Conservation (phyloP, 78 protist species). For the Dictyostelium brefeldianum region DNA sequence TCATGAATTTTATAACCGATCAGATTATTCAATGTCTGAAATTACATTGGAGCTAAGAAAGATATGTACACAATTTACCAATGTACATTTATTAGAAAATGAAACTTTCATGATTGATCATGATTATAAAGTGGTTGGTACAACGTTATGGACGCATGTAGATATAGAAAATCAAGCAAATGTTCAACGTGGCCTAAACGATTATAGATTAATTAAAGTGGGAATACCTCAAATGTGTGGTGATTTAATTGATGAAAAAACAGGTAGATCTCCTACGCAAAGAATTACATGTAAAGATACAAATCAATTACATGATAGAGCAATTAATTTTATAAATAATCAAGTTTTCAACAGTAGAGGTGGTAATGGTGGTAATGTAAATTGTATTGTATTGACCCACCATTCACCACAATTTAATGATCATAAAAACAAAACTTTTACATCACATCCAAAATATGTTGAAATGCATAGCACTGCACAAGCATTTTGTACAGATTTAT, state of each 20-base stretch:
- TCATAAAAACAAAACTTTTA: background rate
- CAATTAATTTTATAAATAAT: background rate
- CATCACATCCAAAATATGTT: constrained; percentile 26
- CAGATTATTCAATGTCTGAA: background rate
- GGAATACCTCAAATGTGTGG: constrained; percentile 1
- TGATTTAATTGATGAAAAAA: background rate
- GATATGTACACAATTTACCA: background rate
- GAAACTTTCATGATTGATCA: background rate
- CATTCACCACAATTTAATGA: constrained; percentile 47
- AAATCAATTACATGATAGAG: background rate
- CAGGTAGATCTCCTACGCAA: background rate
- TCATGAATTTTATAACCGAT: background rate
- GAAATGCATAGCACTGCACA: background rate
- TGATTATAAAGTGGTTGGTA: background rate
- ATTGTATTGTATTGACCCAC: constrained; percentile 1
- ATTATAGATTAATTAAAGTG: constrained; percentile 3
- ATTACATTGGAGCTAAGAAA: background rate
- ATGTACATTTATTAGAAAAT: constrained; percentile 4
- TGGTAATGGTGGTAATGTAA: no score
- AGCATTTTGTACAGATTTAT: constrained; percentile 12
- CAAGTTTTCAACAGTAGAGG: background rate
- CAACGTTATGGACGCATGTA: background rate
- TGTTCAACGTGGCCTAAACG: background rate
- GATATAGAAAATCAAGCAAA: background rate
- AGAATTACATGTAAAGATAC: background rate